These are phyloP conservation scores for Melampsora americana DNA, from an alignment of 1,284 basidiomycete genomes.

Conservation along the genomic window DNA sequence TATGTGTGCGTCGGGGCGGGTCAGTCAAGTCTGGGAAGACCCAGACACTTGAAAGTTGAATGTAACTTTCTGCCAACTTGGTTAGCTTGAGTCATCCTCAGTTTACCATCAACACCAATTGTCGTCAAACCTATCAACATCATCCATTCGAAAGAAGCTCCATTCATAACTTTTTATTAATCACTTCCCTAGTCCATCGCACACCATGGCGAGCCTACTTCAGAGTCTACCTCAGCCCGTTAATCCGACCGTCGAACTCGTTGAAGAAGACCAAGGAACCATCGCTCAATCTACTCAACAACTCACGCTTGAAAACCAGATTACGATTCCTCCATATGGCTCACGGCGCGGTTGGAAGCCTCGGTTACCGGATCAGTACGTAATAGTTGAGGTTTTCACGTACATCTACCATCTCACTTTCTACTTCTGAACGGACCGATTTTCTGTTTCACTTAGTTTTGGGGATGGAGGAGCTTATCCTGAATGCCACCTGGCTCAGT, in stretches of 20 bases:
- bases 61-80: no score
- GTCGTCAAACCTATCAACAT: no score
- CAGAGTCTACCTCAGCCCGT: slow-evolving; percentile 18
- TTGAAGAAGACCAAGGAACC: slow-evolving; percentile 8
- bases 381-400: background rate
- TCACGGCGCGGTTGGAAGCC: slow-evolving; percentile 84
- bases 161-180: no score
- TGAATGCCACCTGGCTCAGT: slow-evolving; percentile 95
- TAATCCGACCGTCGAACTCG: slow-evolving; percentile 11
- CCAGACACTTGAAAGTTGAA: no score
- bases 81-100: no score
- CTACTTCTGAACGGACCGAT: background rate
- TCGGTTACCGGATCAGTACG: slow-evolving; percentile 65
- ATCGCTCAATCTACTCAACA: background rate
- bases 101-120: no score
- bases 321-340: slow-evolving; percentile 70
- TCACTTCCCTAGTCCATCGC: no score
- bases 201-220: slow-evolving; percentile 24
- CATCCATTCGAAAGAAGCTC: no score
- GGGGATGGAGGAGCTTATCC: slow-evolving; percentile 93
- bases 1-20: no score
- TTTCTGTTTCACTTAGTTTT: slow-evolving; percentile 57
- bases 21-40: no score
- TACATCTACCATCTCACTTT: background rate
- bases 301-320: slow-evolving; percentile 3